Evolutionary conservation across 2,329 filamentous ascomycete genomes (phyloP).

Genomic region (Pestalotiopsis sp.): DNA sequence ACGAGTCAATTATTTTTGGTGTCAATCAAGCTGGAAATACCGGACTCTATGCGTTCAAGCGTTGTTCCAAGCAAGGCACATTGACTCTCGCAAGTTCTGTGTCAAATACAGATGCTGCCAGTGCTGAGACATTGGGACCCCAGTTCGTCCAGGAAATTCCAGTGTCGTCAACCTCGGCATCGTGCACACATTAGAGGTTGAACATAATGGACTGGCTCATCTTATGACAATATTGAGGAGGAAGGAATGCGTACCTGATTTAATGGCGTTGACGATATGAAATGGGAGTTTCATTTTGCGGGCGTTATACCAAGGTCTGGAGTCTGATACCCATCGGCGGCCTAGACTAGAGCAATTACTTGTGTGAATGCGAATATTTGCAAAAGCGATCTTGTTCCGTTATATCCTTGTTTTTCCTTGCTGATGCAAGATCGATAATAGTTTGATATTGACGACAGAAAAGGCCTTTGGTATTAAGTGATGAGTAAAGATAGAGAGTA

Average conservation of each 20-base stretch:
- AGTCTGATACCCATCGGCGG: neutral
- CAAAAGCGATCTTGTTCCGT: no score
- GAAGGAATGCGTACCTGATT: neutral
- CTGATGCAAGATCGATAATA: no score
- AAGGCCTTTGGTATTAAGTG: no score
- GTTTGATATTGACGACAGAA: no score
- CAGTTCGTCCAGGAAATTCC: slow-evolving; percentile 30
- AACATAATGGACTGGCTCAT: neutral
- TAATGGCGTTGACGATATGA: neutral
- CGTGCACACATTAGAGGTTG: neutral
- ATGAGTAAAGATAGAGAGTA: no score
- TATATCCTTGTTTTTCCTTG: no score
- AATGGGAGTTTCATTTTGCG: neutral
- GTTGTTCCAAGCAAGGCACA: slow-evolving; percentile 22
- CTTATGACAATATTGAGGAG: neutral
- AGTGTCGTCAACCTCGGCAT: neutral
- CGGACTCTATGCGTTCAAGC: slow-evolving; percentile 42
- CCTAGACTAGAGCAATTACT: neutral
- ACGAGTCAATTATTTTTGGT: slow-evolving; percentile 41
- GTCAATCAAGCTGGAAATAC: slow-evolving; percentile 46
- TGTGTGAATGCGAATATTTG: neutral
- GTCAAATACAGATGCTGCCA: slow-evolving; percentile 17
- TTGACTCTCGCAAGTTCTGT: slow-evolving; percentile 25
- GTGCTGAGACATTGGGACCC: slow-evolving; percentile 25
- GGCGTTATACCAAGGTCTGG: neutral